A percentile compares a stretch with the other conserved stretches of the same genome.
phyloP scores from a whole-genome alignment of 208 protist species.

The Leishmania amazonensis region DNA sequence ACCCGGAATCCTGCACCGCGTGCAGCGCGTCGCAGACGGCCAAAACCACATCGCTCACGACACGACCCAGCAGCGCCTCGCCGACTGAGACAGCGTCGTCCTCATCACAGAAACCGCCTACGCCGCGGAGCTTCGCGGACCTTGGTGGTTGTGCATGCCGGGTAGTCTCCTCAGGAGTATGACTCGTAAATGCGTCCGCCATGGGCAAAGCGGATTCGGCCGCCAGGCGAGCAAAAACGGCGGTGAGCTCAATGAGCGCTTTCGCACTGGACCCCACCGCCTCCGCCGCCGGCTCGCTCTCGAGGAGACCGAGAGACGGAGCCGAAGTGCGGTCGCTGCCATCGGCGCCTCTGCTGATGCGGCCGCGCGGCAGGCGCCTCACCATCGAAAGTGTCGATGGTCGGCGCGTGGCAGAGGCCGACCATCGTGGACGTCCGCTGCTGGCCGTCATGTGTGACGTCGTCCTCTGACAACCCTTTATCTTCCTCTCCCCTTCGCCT shows the following conservation, averaged over 20 bases:
- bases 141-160: not conserved
- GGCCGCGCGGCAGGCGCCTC: not conserved
- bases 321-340: not conserved
- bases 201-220: conserved; percentile 1
- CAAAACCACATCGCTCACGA: conserved; percentile 15
- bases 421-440: not conserved
- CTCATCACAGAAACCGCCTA: not conserved
- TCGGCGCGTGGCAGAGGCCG: not conserved
- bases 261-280: not conserved
- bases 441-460: not conserved
- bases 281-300: conserved; percentile 6
- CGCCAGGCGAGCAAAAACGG: conserved; percentile 1
- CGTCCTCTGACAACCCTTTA: not conserved
- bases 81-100: not conserved
- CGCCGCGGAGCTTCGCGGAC: not conserved
- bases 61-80: conserved; percentile 1
- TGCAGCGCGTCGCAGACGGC: conserved; percentile 16
- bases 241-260: conserved; percentile 16
- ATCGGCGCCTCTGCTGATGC: not conserved
- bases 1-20: not conserved
- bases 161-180: not conserved
- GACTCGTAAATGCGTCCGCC: not conserved
- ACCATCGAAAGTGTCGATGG: conserved; percentile 9
- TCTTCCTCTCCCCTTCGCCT: not conserved
- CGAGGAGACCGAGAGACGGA: not conserved